Conservation (phyloP, 2,329 filamentous ascomycete species). For the Diaporthe vexans region DNA sequence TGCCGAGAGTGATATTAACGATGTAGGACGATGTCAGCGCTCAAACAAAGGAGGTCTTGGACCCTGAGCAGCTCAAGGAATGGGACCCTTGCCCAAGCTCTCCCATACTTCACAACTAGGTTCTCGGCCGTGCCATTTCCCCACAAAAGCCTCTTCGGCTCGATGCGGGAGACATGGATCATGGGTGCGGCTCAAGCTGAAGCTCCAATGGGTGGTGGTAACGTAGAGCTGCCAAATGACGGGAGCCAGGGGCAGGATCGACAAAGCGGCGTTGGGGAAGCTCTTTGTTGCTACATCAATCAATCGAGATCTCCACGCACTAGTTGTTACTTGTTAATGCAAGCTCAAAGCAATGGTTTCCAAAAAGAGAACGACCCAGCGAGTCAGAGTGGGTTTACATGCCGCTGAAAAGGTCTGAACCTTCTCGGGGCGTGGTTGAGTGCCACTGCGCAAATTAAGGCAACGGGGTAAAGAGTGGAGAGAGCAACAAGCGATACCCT, state of each 20-base stretch:
- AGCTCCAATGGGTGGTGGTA: constrained; percentile 8
- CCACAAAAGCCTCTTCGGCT: constrained; percentile 22
- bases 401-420: not conserved
- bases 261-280: not conserved
- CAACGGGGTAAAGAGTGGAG: not conserved
- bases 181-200: constrained; percentile 27
- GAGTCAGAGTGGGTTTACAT: not conserved
- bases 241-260: constrained; percentile 24
- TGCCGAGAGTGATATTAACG: not conserved
- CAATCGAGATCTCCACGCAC: constrained; percentile 17
- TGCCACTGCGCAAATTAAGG: not conserved
- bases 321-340: not conserved
- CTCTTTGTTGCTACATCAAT: not conserved
- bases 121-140: constrained; percentile 18
- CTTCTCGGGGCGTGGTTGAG: not conserved
- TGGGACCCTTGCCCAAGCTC: not conserved
- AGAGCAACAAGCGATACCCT: not conserved
- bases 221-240: constrained; percentile 19
- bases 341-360: not conserved
- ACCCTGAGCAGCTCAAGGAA: constrained; percentile 6
- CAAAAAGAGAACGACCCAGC: no score
- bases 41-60: not conserved
- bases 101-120: constrained; percentile 6
- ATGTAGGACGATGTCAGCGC: not conserved
- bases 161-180: constrained; percentile 27